Conservation (phyloP, 2,329 filamentous ascomycete genomes). For the Blastomyces parvus region DNA sequence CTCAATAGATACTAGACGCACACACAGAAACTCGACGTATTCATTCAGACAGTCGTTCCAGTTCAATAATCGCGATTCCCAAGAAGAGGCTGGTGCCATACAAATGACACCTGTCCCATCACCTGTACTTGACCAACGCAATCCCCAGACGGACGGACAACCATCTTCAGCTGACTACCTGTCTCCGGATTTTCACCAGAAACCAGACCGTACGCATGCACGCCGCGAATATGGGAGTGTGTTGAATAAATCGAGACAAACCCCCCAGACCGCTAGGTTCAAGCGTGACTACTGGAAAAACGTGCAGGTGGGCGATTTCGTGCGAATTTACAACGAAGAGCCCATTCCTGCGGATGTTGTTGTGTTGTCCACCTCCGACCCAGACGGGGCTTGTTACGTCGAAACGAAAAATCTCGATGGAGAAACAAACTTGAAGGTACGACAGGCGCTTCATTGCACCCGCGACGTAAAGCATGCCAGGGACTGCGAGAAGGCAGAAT, state of each 20-base stretch:
- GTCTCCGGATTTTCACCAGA: constrained; percentile 5
- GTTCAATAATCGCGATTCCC: constrained; percentile 40
- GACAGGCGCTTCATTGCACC: constrained; percentile 79
- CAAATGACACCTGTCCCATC: constrained; percentile 95
- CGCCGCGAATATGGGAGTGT: constrained; percentile 54
- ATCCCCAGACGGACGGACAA: background rate
- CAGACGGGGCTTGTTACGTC: constrained; percentile 90
- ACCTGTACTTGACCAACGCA: constrained; percentile 42
- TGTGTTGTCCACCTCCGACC: constrained; percentile 83
- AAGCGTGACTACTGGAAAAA: constrained; percentile 94
- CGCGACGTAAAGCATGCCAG: constrained; percentile 74
- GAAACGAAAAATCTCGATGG: constrained; percentile 98
- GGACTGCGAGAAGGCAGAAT: constrained; percentile 84
- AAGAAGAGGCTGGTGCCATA: constrained; percentile 55
- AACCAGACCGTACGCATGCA: constrained; percentile 14
- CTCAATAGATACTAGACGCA: constrained; percentile 56
- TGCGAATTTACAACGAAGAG: constrained; percentile 92
- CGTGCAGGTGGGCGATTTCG: constrained; percentile 88
- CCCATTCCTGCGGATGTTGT: constrained; percentile 90
- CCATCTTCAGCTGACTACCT: background rate
- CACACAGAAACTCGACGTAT: constrained; percentile 47
- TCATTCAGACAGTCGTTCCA: constrained; percentile 45
- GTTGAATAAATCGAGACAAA: constrained; percentile 59
- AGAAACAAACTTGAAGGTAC: constrained; percentile 94
- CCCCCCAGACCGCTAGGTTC: constrained; percentile 67